These are phyloP conservation scores for Lentithecium fluviatile DNA, from an alignment of 495 filamentous ascomycete genomes.

Conservation along the genomic window DNA sequence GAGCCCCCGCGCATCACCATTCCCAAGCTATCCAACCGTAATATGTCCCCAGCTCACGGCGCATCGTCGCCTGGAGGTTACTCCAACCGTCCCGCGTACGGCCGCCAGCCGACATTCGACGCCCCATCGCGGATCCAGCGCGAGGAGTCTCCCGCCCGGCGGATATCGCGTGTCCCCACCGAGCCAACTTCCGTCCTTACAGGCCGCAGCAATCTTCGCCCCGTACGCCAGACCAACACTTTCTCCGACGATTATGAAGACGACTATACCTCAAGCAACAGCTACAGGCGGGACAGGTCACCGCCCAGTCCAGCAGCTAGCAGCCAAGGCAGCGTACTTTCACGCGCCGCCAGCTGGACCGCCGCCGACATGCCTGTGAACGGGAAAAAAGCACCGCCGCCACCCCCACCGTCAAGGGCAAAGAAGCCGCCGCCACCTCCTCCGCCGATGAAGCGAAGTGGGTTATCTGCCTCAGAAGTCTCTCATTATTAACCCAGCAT, in stretches of 20 bases:
- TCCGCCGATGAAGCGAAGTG: constrained; percentile 43
- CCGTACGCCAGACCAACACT: constrained; percentile 49
- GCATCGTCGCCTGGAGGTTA: constrained; percentile 17
- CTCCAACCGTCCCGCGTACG: constrained; percentile 46
- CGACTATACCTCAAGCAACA: constrained; percentile 49
- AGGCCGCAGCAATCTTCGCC: constrained; percentile 48
- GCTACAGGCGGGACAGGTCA: constrained; percentile 44
- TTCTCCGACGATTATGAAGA: constrained; percentile 67
- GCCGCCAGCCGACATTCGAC: constrained; percentile 57
- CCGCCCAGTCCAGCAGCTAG: constrained; percentile 44
- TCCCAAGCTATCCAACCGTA: constrained; percentile 40
- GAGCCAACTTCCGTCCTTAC: constrained; percentile 52
- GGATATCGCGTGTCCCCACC: constrained; percentile 57
- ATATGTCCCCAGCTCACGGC: constrained; percentile 21
- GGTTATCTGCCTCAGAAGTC: constrained; percentile 29
- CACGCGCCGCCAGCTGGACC: constrained; percentile 35
- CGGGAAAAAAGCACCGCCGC: constrained; percentile 70
- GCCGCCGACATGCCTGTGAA: background rate
- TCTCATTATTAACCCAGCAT: constrained; percentile 21
- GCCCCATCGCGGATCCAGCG: constrained; percentile 55
- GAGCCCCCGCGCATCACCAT: constrained; percentile 38
- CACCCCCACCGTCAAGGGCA: constrained; percentile 74
- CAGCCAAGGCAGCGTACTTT: constrained; percentile 35
- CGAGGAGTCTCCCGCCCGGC: constrained; percentile 49
- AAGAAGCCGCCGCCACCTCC: constrained; percentile 75